Percentiles rank a stretch among this genome's conserved stretches.
Evolutionary conservation across 2,329 filamentous ascomycete species (phyloP).

Genomic region (Aureobasidium namibiae): DNA sequence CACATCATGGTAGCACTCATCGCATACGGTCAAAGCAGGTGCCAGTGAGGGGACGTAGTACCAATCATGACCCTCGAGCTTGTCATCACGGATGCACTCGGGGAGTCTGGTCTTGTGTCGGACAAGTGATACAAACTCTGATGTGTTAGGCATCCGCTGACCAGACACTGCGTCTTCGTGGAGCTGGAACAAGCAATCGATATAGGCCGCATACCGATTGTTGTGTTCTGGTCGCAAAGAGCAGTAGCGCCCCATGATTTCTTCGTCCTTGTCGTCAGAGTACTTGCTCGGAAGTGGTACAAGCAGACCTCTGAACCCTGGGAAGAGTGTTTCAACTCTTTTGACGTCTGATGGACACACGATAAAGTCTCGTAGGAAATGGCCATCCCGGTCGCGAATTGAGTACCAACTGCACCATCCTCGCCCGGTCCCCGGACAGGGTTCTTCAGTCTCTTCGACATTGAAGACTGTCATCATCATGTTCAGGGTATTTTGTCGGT

Average conservation of each 20-base stretch:
- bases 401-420: constrained; percentile 64
- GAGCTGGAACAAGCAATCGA: constrained; percentile 48
- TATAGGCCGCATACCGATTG: constrained; percentile 48
- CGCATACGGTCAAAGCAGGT: constrained; percentile 74
- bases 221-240: constrained; percentile 55
- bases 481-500: constrained; percentile 55
- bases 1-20: constrained; percentile 75
- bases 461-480: constrained; percentile 62
- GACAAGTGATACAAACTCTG: constrained; percentile 56
- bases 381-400: constrained; percentile 59
- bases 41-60: constrained; percentile 62
- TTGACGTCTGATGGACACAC: constrained; percentile 68
- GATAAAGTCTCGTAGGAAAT: constrained; percentile 61
- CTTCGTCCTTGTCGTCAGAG: constrained; percentile 18
- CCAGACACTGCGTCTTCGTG: constrained; percentile 35
- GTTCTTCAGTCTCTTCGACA: constrained; percentile 45
- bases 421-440: constrained; percentile 52
- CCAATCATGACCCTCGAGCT: constrained; percentile 59
- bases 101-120: constrained; percentile 48
- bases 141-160: constrained; percentile 44
- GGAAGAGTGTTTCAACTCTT: constrained; percentile 65
- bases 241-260: constrained; percentile 48
- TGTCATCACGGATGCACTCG: constrained; percentile 59
- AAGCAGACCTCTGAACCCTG: constrained; percentile 62
- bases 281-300: constrained; percentile 37